Conservation (phyloP, 1,284 basidiomycete species). For the Somion occarium region DNA sequence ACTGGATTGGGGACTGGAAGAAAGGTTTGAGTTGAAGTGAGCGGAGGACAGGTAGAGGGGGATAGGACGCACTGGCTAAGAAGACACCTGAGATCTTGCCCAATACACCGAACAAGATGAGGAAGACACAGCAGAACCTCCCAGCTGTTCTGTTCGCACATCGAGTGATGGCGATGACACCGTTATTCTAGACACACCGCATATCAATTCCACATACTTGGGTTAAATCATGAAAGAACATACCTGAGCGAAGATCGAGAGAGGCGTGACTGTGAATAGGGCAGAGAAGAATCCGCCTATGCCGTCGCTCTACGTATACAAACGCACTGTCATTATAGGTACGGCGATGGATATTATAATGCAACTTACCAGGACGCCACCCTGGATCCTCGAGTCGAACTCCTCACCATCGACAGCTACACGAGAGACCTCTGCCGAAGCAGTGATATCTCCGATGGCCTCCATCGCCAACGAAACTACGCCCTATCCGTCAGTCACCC, state of each 20-base stretch:
- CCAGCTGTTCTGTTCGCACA: slow-evolving; percentile 74
- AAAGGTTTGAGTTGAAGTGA: slow-evolving; percentile 1
- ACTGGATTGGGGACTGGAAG: slow-evolving; percentile 68
- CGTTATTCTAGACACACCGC: slow-evolving; percentile 63
- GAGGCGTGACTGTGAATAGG: slow-evolving; percentile 75
- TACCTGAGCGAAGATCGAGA: slow-evolving; percentile 77
- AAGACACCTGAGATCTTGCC: slow-evolving; percentile 81
- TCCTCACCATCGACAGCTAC: slow-evolving; percentile 63
- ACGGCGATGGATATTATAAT: too few species aligned
- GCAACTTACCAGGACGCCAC: slow-evolving; percentile 70
- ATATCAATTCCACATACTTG: neutral
- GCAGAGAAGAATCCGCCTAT: slow-evolving; percentile 72
- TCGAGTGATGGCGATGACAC: slow-evolving; percentile 74
- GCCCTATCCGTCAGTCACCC: neutral
- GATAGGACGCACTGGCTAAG: slow-evolving; percentile 49
- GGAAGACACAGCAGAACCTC: slow-evolving; percentile 68
- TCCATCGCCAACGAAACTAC: slow-evolving; percentile 75
- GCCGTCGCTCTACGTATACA: slow-evolving; percentile 54
- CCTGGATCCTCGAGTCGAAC: slow-evolving; percentile 79
- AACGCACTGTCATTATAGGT: neutral
- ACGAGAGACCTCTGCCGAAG: slow-evolving; percentile 77
- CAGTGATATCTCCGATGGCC: slow-evolving; percentile 84
- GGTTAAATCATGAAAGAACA: slow-evolving; percentile 5
- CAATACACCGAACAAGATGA: slow-evolving; percentile 69
- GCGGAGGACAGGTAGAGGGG: neutral